Evolutionary conservation across 345 rosid species (phyloP).

Genomic region (Salix caprea): DNA sequence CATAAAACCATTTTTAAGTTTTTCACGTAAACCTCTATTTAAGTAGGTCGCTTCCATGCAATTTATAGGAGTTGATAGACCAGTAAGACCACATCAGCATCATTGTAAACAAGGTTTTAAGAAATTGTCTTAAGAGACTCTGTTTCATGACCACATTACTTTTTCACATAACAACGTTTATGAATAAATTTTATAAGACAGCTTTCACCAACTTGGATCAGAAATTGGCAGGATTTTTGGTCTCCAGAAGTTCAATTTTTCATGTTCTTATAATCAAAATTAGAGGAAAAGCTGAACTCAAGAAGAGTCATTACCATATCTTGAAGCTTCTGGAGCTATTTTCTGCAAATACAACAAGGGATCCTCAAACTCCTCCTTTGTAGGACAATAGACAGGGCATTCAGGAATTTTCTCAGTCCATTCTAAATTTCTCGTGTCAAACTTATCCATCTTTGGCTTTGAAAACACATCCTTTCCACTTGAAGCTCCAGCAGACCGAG

Average conservation of each 20-base stretch:
- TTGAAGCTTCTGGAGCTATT: slow-evolving; percentile 93
- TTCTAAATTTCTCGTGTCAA: slow-evolving; percentile 64
- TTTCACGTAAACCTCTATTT: background rate
- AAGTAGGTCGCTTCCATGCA: background rate
- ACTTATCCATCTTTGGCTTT: slow-evolving; percentile 68
- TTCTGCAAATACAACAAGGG: slow-evolving; percentile 85
- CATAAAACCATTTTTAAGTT: background rate
- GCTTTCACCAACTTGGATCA: background rate
- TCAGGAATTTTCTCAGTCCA: slow-evolving; percentile 89
- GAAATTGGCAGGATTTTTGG: background rate
- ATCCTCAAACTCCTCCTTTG: slow-evolving; percentile 94
- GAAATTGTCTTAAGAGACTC: background rate
- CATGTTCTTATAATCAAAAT: background rate
- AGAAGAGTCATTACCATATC: slow-evolving; percentile 56
- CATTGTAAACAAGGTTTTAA: background rate
- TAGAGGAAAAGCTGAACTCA: background rate
- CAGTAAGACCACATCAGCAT: background rate
- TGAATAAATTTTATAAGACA: background rate
- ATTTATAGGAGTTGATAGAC: background rate
- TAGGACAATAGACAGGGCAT: slow-evolving; percentile 91
- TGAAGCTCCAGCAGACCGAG: slow-evolving; percentile 32
- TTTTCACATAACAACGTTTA: background rate
- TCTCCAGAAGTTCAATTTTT: background rate
- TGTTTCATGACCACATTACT: background rate
- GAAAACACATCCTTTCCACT: slow-evolving; percentile 44